These are phyloP conservation scores for Penicillium sp. DNA, from an alignment of 2,329 filamentous ascomycete species.

Conservation along the genomic window DNA sequence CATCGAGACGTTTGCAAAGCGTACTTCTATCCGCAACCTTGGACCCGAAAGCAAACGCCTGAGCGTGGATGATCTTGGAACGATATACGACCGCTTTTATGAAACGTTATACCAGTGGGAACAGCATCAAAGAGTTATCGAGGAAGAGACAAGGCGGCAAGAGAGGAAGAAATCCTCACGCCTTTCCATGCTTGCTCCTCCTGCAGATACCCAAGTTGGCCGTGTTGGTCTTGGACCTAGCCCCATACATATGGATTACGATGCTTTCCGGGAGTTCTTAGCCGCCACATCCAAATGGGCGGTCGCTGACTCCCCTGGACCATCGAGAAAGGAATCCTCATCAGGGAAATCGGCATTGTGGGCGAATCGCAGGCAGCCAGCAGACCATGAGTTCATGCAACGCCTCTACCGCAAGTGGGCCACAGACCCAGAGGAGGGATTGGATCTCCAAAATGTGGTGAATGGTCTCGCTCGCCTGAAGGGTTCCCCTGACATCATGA, in stretches of 20 bases:
- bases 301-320: conserved; percentile 75
- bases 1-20: conserved; percentile 95
- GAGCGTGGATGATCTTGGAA: conserved; percentile 78
- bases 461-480: conserved; percentile 87
- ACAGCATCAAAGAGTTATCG: conserved; percentile 73
- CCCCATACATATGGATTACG: conserved; percentile 93
- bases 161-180: conserved; percentile 58
- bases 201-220: conserved; percentile 69
- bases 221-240: conserved; percentile 85
- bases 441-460: conserved; percentile 89
- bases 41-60: conserved; percentile 94
- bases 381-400: conserved; percentile 91
- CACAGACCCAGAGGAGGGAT: conserved; percentile 67
- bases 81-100: conserved; percentile 93
- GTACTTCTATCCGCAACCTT: conserved; percentile 91
- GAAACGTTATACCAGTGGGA: conserved; percentile 87
- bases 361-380: conserved; percentile 65
- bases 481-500: conserved; percentile 94
- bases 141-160: conserved; percentile 66
- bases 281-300: conserved; percentile 91
- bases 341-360: conserved; percentile 54
- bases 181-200: conserved; percentile 44
- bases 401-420: conserved; percentile 89
- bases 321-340: conserved; percentile 51
- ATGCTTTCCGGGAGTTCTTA: conserved; percentile 90